Evolutionary conservation across 176 grass and related monocot species (phyloP).

Genomic region (Zoysia pacifica): DNA sequence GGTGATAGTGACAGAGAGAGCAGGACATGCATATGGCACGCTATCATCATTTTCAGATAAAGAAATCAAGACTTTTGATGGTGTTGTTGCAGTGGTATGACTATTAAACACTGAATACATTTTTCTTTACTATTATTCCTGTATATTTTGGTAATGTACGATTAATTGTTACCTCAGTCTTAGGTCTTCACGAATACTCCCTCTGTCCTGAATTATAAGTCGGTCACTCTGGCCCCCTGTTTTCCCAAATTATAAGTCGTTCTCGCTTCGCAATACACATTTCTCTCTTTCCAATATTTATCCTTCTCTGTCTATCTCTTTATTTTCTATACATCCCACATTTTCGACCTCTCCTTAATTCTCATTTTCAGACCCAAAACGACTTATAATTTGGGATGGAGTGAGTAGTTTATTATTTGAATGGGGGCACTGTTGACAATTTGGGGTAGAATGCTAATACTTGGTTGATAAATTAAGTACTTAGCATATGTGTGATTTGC

Average conservation of each 20-base stretch:
- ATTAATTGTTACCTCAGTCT: constrained; percentile 2
- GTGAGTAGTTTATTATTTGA: neutral
- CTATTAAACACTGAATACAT: constrained; percentile 27
- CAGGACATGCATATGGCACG: constrained; percentile 78
- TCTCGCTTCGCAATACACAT: no score
- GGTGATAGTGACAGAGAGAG: constrained; percentile 83
- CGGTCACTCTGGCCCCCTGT: no score
- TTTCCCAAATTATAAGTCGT: no score
- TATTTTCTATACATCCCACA: no score
- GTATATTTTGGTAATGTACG: neutral
- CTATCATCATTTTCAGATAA: constrained; percentile 70
- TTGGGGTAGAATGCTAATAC: constrained; percentile 5
- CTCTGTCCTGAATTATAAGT: no score
- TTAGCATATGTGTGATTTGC: constrained; percentile 11
- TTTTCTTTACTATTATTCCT: neutral
- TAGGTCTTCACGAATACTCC: neutral
- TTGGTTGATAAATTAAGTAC: constrained; percentile 3
- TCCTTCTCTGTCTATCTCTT: no score
- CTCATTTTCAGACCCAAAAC: no score
- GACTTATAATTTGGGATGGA: no score
- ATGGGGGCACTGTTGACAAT: neutral
- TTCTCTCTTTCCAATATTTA: no score
- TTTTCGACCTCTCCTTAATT: no score
- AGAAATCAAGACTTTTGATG: constrained; percentile 79
- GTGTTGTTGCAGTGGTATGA: constrained; percentile 85